These are phyloP conservation scores for Heterobasidion irregulare DNA, from an alignment of 1,284 basidiomycete species.

Conservation along the genomic window DNA sequence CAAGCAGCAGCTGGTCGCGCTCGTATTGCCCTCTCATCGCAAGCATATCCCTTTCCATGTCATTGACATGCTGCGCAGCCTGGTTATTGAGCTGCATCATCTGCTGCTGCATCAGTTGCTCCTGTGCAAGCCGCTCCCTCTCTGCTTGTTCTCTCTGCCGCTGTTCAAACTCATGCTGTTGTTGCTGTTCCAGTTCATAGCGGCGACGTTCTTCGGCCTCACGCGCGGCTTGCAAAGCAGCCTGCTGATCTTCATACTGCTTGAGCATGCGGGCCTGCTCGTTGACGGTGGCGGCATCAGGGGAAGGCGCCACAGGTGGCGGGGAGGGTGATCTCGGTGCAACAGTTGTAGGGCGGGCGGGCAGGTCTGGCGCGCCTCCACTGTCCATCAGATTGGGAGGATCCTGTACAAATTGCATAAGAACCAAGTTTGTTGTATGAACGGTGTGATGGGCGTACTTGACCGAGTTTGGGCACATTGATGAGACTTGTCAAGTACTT, in stretches of 20 bases:
- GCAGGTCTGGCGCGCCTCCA: constrained; percentile 80
- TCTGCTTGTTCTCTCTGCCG: constrained; percentile 86
- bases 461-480: constrained; percentile 92
- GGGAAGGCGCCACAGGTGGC: constrained; percentile 62
- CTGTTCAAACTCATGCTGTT: constrained; percentile 88
- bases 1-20: constrained; percentile 94
- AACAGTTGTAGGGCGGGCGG: constrained; percentile 72
- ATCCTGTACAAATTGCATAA: constrained; percentile 46
- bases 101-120: constrained; percentile 76
- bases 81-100: constrained; percentile 72
- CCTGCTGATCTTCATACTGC: constrained; percentile 95
- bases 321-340: constrained; percentile 40
- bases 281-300: constrained; percentile 73
- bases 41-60: constrained; percentile 88
- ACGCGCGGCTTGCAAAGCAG: constrained; percentile 69
- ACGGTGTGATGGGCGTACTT: constrained; percentile 34
- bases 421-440: background rate
- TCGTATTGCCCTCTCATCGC: constrained; percentile 97
- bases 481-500: constrained; percentile 94
- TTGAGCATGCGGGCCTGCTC: constrained; percentile 95
- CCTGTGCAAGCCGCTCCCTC: constrained; percentile 82
- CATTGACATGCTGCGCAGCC: constrained; percentile 59
- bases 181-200: constrained; percentile 70
- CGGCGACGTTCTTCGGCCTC: constrained; percentile 80
- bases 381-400: constrained; percentile 87